Evolutionary conservation across 306 rosid genomes (phyloP).

Genomic region (Herpetospermum pedunculosum): DNA sequence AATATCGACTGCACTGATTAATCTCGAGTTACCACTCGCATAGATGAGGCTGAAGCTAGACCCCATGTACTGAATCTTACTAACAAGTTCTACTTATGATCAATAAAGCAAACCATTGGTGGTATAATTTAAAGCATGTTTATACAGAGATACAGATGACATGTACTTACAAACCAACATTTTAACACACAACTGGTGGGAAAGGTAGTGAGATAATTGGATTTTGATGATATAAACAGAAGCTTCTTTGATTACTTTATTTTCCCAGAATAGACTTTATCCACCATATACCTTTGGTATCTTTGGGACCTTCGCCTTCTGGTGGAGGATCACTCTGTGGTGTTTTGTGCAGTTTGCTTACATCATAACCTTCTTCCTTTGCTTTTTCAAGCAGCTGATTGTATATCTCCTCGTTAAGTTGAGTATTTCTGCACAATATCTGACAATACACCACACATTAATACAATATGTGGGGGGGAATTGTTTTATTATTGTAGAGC

Average conservation of each 20-base stretch:
- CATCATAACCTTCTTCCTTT: constrained; percentile 57
- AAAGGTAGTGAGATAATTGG: background rate
- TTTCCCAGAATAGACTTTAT: constrained; percentile 24
- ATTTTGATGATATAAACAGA: constrained; percentile 1
- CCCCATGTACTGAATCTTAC: too few relatives aligned
- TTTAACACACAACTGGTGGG: background rate
- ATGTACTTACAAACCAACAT: background rate
- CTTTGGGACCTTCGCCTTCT: constrained; percentile 37
- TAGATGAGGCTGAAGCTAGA: too few relatives aligned
- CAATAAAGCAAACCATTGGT: background rate
- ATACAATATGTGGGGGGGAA: background rate
- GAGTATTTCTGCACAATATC: constrained; percentile 54
- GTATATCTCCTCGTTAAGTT: constrained; percentile 48
- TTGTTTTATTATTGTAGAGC: too few relatives aligned
- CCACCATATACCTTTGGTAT: constrained; percentile 67
- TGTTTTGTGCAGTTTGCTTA: constrained; percentile 78
- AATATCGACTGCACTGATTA: too few relatives aligned
- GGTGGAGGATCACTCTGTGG: constrained; percentile 72
- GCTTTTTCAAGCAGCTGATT: constrained; percentile 54
- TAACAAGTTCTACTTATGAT: background rate
- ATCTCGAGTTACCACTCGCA: too few relatives aligned
- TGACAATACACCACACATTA: constrained; percentile 6
- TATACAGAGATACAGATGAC: background rate
- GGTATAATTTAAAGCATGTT: background rate
- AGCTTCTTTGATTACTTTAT: background rate